Evolutionary conservation across 495 filamentous ascomycete genomes (phyloP).

Genomic region (Xylaria acuta): DNA sequence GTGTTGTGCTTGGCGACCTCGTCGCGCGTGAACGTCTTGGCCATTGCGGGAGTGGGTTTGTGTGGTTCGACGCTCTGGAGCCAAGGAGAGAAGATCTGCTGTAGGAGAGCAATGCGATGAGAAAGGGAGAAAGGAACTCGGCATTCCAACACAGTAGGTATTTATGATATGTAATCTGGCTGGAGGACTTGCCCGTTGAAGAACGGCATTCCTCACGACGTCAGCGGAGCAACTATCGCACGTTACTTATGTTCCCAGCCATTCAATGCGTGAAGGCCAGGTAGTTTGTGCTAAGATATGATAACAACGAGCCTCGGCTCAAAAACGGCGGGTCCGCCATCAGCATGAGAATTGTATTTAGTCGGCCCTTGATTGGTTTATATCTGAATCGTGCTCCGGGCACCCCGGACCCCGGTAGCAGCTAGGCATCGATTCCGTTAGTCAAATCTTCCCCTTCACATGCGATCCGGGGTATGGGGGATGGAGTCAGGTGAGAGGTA

Average conservation of each 20-base stretch:
- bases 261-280: background rate
- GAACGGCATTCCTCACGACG: slow-evolving; percentile 4
- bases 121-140: background rate
- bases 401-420: background rate
- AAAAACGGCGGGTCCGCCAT: background rate
- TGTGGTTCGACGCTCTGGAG: background rate
- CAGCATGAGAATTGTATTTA: background rate
- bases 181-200: background rate
- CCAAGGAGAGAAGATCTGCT: background rate
- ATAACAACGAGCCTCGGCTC: slow-evolving; percentile 21
- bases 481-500: background rate
- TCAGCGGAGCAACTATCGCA: slow-evolving; percentile 14
- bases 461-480: slow-evolving; percentile 17
- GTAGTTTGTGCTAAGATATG: slow-evolving; percentile 10
- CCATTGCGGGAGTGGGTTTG: slow-evolving; percentile 27
- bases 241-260: background rate
- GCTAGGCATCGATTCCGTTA: slow-evolving; percentile 5
- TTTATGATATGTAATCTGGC: slow-evolving; percentile 13
- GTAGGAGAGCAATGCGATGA: background rate
- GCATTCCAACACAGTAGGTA: slow-evolving; percentile 15
- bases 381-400: background rate
- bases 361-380: slow-evolving; percentile 8
- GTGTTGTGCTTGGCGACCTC: slow-evolving; percentile 84
- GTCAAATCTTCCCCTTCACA: slow-evolving; percentile 11
- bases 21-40: slow-evolving; percentile 69